These are phyloP conservation scores for Barnettozyma populi DNA, from an alignment of 805 yeast genomes.

Conservation along the genomic window DNA sequence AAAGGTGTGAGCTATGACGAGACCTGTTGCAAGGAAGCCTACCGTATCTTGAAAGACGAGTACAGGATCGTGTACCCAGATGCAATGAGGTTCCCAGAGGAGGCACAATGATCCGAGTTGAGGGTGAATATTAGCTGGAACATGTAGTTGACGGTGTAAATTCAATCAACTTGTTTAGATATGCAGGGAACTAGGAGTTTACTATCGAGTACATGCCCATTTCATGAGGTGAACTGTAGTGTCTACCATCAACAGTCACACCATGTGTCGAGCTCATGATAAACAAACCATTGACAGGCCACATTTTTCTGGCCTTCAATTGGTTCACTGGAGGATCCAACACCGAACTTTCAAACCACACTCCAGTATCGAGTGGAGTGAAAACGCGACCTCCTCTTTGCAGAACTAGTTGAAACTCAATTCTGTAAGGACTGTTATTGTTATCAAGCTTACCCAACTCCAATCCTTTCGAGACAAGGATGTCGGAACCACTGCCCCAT, in stretches of 20 bases:
- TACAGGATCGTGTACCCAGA: slow-evolving; percentile 1
- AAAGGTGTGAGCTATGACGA: slow-evolving; percentile 1
- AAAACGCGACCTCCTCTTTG: background rate
- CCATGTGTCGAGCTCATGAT: background rate
- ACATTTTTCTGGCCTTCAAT: background rate
- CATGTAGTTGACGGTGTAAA: background rate
- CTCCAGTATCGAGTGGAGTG: background rate
- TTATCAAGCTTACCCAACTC: background rate
- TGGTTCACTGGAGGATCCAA: background rate
- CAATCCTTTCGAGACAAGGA: slow-evolving; percentile 5
- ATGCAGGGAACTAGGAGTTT: background rate
- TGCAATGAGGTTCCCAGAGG: background rate
- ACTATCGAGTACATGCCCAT: background rate
- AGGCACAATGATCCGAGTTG: background rate
- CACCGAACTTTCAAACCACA: slow-evolving; percentile 1
- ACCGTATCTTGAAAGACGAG: slow-evolving; percentile 2
- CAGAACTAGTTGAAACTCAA: background rate
- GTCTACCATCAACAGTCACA: background rate
- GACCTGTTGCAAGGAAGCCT: slow-evolving; percentile 2
- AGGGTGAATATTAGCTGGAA: background rate
- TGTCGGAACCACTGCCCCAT: slow-evolving; percentile 8
- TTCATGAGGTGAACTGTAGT: slow-evolving; percentile 2
- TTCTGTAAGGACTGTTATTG: background rate
- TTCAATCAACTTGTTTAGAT: slow-evolving; percentile 1
- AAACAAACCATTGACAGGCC: background rate